Percentiles rank a stretch among this genome's conserved stretches.
Conservation (phyloP, 495 filamentous ascomycete species). For the Podospora conica region DNA sequence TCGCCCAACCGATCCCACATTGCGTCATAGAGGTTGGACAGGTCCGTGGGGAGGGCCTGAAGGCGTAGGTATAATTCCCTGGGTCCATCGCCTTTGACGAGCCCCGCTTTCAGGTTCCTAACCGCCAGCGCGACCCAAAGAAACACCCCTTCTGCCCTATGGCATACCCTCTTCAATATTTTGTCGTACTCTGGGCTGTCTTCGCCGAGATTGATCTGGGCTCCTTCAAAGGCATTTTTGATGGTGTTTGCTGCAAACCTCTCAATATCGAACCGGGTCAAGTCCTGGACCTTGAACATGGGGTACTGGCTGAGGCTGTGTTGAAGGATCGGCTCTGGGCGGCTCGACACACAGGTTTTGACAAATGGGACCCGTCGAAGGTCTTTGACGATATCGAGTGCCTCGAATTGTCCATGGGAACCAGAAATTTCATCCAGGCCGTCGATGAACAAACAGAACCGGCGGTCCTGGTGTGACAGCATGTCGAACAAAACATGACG, state of each 20-base stretch:
- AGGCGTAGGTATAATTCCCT: neutral
- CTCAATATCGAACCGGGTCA: constrained; percentile 3
- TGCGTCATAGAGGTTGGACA: neutral
- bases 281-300: constrained; percentile 9
- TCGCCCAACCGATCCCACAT: constrained; percentile 5
- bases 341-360: constrained; percentile 11
- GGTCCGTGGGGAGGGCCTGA: neutral
- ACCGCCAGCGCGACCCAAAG: constrained; percentile 8
- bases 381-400: neutral
- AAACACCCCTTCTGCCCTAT: constrained; percentile 11
- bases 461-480: neutral
- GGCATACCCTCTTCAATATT: neutral
- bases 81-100: neutral
- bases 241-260: neutral
- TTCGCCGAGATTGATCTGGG: neutral
- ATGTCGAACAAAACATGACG: neutral
- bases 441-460: constrained; percentile 5
- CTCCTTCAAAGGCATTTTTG: neutral
- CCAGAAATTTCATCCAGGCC: constrained; percentile 10
- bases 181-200: neutral
- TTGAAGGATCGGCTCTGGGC: constrained; percentile 4
- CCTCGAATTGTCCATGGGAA: neutral
- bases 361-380: neutral
- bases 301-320: neutral
- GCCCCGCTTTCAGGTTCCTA: neutral